Evolutionary conservation across 108 stramenopile genomes (phyloP).

Genomic region (Cylindrotheca closterium): DNA sequence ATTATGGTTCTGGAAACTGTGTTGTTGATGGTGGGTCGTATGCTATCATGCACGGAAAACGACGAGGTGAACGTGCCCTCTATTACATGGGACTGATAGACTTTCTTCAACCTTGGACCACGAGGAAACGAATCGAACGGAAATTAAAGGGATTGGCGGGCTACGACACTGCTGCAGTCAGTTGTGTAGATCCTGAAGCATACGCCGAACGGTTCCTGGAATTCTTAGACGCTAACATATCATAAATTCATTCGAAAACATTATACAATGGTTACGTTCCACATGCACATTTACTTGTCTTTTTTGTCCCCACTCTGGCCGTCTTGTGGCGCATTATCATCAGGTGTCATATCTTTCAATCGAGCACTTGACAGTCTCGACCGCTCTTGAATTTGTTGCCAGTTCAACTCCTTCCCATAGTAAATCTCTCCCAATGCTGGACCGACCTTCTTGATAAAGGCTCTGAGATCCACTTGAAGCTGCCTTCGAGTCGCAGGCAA

Average conservation of each 20-base stretch:
- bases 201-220: constrained; percentile 76
- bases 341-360: constrained; percentile 6
- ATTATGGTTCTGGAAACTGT: constrained; percentile 69
- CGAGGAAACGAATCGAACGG: constrained; percentile 64
- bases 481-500: constrained; percentile 63
- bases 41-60: constrained; percentile 57
- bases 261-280: too few species aligned
- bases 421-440: constrained; percentile 81
- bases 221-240: constrained; percentile 60
- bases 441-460: constrained; percentile 70
- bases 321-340: neutral
- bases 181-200: constrained; percentile 73
- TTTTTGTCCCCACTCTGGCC: constrained; percentile 10
- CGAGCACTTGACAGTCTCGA: constrained; percentile 5
- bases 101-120: constrained; percentile 87
- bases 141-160: constrained; percentile 71
- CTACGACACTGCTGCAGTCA: constrained; percentile 67
- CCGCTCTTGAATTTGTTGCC: constrained; percentile 64
- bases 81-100: constrained; percentile 90
- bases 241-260: too few species aligned
- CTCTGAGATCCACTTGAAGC: constrained; percentile 68
- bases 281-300: constrained; percentile 17
- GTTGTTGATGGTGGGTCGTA: constrained; percentile 73
- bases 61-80: constrained; percentile 52
- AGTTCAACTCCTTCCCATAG: constrained; percentile 75